Evolutionary conservation across 257 asterid species (phyloP), one percentile per base, ranked within the genome.

Genomic region (Phtheirospermum japonicum): DNA sequence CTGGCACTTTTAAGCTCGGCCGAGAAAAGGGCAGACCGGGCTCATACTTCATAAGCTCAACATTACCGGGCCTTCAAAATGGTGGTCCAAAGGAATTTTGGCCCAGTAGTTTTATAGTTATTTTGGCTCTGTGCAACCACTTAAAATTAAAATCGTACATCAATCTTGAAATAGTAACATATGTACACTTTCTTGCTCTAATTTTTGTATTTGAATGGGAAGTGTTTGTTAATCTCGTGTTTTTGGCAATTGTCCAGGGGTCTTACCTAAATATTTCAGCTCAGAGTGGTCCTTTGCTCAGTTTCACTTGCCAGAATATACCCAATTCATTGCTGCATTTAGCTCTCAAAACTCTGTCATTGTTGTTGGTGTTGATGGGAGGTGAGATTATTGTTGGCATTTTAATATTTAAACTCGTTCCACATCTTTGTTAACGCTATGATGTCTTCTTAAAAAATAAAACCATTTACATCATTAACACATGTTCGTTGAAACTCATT

Each of bases 221-320:
- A 32, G 52, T n/a, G 10, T 30, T 50, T 64, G 52, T 57, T 45
- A 66, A 53, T 64, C 54, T 59, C 46, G 4, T 61, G 37, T 54
- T 56, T 64, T 64, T 58, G 49, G 34, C 33, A 65, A 62, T 36
- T 68, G 39, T 72, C 51, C 90, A 91, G 98, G 98, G 71, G 80
- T 85, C 59, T 68, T 91, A 72, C 98, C 95, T 16, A 91, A 82
- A 76, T 91, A 88, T 78, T 91, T 91, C 75, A 88, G 98, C 82
- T 91, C 98, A 28, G 98, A 88, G 70, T 88, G 98, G 98, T 91
- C 98, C 51, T 88, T 91, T 81, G 95, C 96, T 64, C 98, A 83
- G 83, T 82, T 86, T 45, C 98, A 77, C 78, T 77, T 88, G 76
- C 86, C 95, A 16, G 96, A 82, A 52, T 64, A 67, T 68, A 79